Percentiles rank a stretch among this genome's conserved stretches.
Conservation (phyloP, 192 early-diverging fungal genomes). For the Cetraspora pellucida region DNA sequence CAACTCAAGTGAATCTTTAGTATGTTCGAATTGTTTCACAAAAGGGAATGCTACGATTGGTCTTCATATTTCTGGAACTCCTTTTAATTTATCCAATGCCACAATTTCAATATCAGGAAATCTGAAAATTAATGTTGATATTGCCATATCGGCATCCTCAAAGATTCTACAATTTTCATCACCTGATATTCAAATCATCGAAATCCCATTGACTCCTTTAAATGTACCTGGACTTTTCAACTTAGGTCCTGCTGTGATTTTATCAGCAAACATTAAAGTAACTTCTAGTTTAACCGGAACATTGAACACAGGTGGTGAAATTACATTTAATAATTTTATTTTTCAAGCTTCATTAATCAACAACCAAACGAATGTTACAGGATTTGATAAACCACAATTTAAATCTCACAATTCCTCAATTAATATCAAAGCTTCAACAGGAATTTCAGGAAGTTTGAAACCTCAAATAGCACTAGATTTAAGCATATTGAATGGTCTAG, state of each 20-base stretch:
- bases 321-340: neutral
- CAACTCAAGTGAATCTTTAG: slow-evolving; percentile 7
- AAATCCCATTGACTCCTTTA: neutral
- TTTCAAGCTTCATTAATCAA: too few relatives aligned
- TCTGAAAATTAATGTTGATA: slow-evolving; percentile 7
- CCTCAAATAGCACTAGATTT: slow-evolving; percentile 16
- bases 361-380: neutral
- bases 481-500: neutral
- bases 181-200: slow-evolving; percentile 15
- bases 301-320: neutral
- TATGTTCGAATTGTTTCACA: slow-evolving; percentile 16
- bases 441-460: neutral
- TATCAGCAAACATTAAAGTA: neutral
- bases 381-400: neutral
- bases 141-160: neutral
- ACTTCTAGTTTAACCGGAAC: neutral
- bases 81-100: neutral
- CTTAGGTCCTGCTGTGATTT: slow-evolving; percentile 5
- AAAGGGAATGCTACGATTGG: slow-evolving; percentile 12
- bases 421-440: neutral
- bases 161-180: neutral
- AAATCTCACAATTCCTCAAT: neutral
- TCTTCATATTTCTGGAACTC: neutral
- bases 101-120: slow-evolving; percentile 7
- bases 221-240: slow-evolving; percentile 7